phyloP scores from a whole-genome alignment of 2,329 filamentous ascomycete genomes.

The Plectosphaerella sp. region DNA sequence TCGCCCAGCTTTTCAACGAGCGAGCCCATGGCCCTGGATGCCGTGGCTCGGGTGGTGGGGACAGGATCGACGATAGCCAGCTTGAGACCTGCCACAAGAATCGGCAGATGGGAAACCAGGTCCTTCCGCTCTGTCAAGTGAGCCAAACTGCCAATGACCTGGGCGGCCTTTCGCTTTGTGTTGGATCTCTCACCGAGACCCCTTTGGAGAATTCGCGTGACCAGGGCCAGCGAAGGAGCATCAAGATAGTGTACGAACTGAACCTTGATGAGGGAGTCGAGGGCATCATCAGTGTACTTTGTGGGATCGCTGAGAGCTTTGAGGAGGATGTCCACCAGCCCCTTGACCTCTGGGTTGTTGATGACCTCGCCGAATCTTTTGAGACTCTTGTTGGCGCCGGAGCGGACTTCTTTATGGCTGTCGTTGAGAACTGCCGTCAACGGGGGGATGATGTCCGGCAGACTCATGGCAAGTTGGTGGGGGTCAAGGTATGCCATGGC shows the following conservation, averaged over 20 bases:
- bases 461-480: constrained; percentile 83
- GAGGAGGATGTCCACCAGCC: constrained; percentile 82
- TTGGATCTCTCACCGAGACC: constrained; percentile 86
- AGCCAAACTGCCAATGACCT: constrained; percentile 96
- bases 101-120: constrained; percentile 82
- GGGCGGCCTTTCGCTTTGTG: constrained; percentile 92
- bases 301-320: constrained; percentile 97
- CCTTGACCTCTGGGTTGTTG: constrained; percentile 94
- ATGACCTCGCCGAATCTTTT: constrained; percentile 99
- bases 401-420: constrained; percentile 94
- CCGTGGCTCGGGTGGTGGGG: constrained; percentile 91
- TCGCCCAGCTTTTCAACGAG: constrained; percentile 98
- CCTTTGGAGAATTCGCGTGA: constrained; percentile 92
- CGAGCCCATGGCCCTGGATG: constrained; percentile 91
- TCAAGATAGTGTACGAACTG: constrained; percentile 98
- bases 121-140: constrained; percentile 97
- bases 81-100: constrained; percentile 86
- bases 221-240: constrained; percentile 87
- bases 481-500: constrained; percentile 99
- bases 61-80: constrained; percentile 91
- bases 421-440: constrained; percentile 92
- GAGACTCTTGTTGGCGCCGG: constrained; percentile 88
- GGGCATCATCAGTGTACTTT: constrained; percentile 90
- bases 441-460: constrained; percentile 95
- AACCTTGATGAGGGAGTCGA: constrained; percentile 95